Evolutionary conservation across 208 protist species (phyloP), one percentile per base, ranked within the genome.

Genomic region (Porcisia hertigi): DNA sequence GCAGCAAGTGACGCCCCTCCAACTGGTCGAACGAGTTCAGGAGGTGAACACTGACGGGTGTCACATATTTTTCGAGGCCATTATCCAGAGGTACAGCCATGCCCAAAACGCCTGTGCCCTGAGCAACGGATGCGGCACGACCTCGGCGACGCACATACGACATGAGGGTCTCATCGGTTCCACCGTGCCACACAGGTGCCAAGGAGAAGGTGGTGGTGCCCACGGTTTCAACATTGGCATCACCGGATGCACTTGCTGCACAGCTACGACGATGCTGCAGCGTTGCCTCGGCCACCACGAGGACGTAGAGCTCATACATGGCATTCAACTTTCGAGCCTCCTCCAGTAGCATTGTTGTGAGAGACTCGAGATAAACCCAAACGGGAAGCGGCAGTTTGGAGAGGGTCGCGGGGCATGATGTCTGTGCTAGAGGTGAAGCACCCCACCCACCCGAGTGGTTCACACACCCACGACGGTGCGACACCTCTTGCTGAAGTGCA

Each of bases 281-380:
- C 23, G 77, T 58, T 2, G 65, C 59, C 66, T 82, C 77, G 1
- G 72, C 16, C 14, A 77, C 41, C n/a, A 82, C n/a, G 30, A 47
- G 58, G 41, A 74, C 63, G 41, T 69, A 77, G 59, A 82, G 77
- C 18, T 69, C 58, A 57, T 77, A 82, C 58, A 77, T 69, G 39
- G 65, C 57, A 30, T 82, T 67, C 52, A 82, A 47, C 72, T 77
- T 82, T 25, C 77, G 77, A 3, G 77, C 77, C 73, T 77, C 77
- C 34, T 82, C 77, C 39, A 82, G 18, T 34, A 82, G 65, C 57
- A 64, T 60, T 62, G 77, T 82, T 55, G 77, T 82, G 41, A 82
- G 39, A 14, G 77, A 39, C 59, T 82, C 77, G 25, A 82, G 18
- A 43, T 82, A 82, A 34, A 77, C 66, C 77, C 77, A 82, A 23